phyloP scores from a whole-genome alignment of 164 flowering plant species.

The Annona cherimola region DNA sequence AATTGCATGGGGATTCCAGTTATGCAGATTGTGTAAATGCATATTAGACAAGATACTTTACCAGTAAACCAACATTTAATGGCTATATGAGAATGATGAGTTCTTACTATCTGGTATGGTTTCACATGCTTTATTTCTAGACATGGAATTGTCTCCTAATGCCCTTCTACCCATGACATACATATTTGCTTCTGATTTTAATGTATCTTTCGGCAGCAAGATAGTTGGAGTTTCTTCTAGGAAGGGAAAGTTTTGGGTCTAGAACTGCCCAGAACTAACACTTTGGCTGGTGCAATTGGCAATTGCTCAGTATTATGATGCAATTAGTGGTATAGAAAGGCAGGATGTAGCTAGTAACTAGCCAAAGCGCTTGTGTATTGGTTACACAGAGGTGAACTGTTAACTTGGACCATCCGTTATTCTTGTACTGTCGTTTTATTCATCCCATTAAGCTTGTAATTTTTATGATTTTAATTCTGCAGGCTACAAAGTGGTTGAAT shows the following conservation, averaged over 20 bases:
- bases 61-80: constrained; percentile 85
- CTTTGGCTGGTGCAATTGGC: constrained; percentile 84
- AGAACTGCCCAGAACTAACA: constrained; percentile 44
- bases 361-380: constrained; percentile 74
- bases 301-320: constrained; percentile 97
- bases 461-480: constrained; percentile 9
- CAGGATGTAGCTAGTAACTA: constrained; percentile 96
- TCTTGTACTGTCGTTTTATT: neutral
- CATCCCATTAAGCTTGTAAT: neutral
- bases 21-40: constrained; percentile 86
- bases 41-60: constrained; percentile 95
- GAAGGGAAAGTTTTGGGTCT: constrained; percentile 52
- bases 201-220: constrained; percentile 67
- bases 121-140: neutral
- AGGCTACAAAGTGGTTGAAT: constrained; percentile 78
- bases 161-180: neutral
- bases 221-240: constrained; percentile 73
- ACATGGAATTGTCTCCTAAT: neutral
- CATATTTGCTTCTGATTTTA: neutral
- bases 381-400: constrained; percentile 57
- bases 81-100: constrained; percentile 81
- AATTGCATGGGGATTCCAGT: constrained; percentile 26
- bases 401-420: neutral
- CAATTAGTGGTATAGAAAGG: constrained; percentile 79
- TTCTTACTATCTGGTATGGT: constrained; percentile 77